A percentile compares a stretch with the other conserved stretches of the same genome.
Conservation (phyloP, 352 stramenopile species). For the Vaucheria bursata region DNA sequence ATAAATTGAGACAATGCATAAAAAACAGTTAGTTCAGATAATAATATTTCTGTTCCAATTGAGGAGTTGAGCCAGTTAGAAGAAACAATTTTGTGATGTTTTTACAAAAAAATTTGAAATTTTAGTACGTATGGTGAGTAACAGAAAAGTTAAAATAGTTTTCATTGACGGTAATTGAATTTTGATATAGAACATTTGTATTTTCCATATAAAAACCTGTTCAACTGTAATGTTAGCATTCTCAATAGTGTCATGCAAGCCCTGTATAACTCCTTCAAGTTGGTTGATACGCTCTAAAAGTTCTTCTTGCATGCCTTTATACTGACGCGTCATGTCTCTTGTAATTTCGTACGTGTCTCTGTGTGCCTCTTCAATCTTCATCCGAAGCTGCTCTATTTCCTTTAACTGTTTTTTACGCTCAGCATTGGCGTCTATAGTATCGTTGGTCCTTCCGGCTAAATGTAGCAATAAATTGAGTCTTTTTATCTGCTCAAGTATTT, state of each 20-base stretch:
- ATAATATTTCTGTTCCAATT: too few species aligned
- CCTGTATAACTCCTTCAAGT: conserved; percentile 77
- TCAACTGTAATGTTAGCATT: conserved; percentile 75
- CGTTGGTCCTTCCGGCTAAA: conserved; percentile 70
- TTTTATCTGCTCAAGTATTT: background rate
- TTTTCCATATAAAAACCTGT: conserved; percentile 47
- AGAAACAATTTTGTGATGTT: too few species aligned
- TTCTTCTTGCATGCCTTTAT: conserved; percentile 90
- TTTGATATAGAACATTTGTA: background rate
- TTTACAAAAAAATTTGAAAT: too few species aligned
- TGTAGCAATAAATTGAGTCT: conserved; percentile 39
- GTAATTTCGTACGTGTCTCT: conserved; percentile 70
- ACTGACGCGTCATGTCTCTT: conserved; percentile 87
- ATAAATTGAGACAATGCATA: too few species aligned
- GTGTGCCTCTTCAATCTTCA: conserved; percentile 64
- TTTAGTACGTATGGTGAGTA: too few species aligned
- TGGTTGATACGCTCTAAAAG: conserved; percentile 70
- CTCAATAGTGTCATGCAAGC: conserved; percentile 80
- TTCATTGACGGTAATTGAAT: too few species aligned
- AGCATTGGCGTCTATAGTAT: conserved; percentile 69
- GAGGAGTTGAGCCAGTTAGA: too few species aligned
- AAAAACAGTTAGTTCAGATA: too few species aligned
- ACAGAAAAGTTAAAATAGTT: too few species aligned
- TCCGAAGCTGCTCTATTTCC: conserved; percentile 65
- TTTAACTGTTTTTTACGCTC: conserved; percentile 73